Evolutionary conservation across 2,329 filamentous ascomycete species (phyloP).

Genomic region (Cryphonectria japonica): DNA sequence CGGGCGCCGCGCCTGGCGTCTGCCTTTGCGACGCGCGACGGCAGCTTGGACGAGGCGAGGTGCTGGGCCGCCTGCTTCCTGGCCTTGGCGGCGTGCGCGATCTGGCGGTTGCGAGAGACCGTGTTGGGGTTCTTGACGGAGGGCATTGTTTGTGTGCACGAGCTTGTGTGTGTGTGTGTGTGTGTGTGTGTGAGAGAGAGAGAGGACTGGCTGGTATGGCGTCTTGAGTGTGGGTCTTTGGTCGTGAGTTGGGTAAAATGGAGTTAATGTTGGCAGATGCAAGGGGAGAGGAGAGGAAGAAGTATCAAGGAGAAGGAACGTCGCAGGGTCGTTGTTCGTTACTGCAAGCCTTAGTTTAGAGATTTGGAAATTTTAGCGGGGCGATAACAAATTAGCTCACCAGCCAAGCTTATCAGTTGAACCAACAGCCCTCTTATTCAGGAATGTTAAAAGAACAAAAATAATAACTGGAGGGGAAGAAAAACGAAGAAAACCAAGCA

Average conservation of each 20-base stretch:
- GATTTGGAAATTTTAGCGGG: conserved; percentile 11
- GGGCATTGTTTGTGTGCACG: conserved; percentile 46
- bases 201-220: background rate
- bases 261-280: background rate
- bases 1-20: conserved; percentile 55
- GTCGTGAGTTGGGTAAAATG: background rate
- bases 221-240: background rate
- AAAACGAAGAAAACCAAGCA: background rate
- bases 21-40: conserved; percentile 34
- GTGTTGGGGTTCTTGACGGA: conserved; percentile 64
- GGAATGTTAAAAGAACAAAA: no score
- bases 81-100: conserved; percentile 49
- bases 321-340: background rate
- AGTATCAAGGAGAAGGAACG: background rate
- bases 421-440: background rate
- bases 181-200: no score
- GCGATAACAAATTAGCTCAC: background rate
- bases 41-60: conserved; percentile 37
- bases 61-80: conserved; percentile 50
- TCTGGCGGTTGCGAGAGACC: conserved; percentile 56
- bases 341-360: background rate
- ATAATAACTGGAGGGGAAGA: background rate
- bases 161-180: background rate
- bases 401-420: background rate
- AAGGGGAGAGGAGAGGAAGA: background rate